Conservation (phyloP, 768 basidiomycete genomes). For the Rhodosporidiobolus odoratus region DNA sequence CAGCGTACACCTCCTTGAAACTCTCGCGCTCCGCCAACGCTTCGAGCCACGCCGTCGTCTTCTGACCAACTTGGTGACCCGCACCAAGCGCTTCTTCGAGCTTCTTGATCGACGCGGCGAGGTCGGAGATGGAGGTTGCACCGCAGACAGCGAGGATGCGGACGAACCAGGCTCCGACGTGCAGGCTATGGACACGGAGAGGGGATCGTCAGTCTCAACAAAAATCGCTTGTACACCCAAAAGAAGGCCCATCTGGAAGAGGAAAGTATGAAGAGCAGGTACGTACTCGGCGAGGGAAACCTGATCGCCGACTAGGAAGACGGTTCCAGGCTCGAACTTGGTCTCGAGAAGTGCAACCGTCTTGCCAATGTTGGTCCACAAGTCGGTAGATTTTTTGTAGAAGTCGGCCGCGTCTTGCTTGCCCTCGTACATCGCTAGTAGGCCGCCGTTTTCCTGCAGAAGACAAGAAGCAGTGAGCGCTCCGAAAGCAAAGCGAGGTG, state of each 20-base stretch:
- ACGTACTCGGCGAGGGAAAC: slow-evolving; percentile 36
- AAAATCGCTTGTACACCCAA: no score
- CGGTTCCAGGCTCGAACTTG: slow-evolving; percentile 11
- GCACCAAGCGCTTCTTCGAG: slow-evolving; percentile 15
- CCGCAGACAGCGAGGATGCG: slow-evolving; percentile 29
- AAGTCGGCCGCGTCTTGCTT: slow-evolving; percentile 5
- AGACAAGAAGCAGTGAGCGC: no score
- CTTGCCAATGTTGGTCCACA: slow-evolving; percentile 21
- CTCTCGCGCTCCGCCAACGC: slow-evolving; percentile 24
- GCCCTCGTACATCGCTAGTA: slow-evolving; percentile 25
- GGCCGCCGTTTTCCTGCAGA: slow-evolving; percentile 28
- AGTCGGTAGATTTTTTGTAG: background rate
- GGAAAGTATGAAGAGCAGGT: no score
- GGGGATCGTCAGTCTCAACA: background rate
- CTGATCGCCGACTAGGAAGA: slow-evolving; percentile 33
- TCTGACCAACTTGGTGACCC: slow-evolving; percentile 15
- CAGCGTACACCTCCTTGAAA: slow-evolving; percentile 31
- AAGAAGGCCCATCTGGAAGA: no score
- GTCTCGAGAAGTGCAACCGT: slow-evolving; percentile 18
- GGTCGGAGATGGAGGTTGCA: slow-evolving; percentile 12
- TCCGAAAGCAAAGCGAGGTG: fast-evolving
- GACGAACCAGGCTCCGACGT: slow-evolving; percentile 34
- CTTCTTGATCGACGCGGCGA: background rate
- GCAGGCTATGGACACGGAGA: slow-evolving; percentile 2
- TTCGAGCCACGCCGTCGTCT: slow-evolving; percentile 10